Percentiles rank a stretch among this genome's conserved stretches.
These are phyloP conservation scores for Populus nigra DNA, from an alignment of 345 rosid genomes.

Conservation along the genomic window DNA sequence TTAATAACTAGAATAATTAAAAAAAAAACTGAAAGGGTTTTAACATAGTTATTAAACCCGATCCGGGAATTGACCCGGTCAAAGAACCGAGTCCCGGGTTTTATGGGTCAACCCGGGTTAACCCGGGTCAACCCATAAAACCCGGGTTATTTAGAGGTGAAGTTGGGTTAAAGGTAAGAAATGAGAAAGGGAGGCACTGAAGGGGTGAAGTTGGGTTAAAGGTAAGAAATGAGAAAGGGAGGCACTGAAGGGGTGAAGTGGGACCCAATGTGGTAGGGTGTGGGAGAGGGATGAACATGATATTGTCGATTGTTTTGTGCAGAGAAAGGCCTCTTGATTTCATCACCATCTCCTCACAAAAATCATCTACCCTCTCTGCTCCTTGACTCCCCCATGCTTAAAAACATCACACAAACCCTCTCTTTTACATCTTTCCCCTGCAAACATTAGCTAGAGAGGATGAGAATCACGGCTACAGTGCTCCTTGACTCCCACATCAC, in stretches of 20 bases:
- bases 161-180: constrained; percentile 27
- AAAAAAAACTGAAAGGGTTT: too few species aligned
- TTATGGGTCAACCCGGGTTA: too few species aligned
- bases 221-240: constrained; percentile 12
- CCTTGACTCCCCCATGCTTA: constrained; percentile 31
- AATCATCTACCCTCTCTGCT: constrained; percentile 44
- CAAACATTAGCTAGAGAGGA: too few species aligned
- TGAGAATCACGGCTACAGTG: too few species aligned
- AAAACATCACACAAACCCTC: constrained; percentile 83
- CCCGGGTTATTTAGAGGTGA: constrained; percentile 26
- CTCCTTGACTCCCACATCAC: not conserved
- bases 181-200: not conserved
- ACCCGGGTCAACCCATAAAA: too few species aligned
- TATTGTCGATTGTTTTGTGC: constrained; percentile 82
- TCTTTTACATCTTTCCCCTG: constrained; percentile 32
- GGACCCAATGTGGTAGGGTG: constrained; percentile 63
- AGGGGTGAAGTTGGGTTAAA: constrained; percentile 9
- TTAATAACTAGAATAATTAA: too few species aligned
- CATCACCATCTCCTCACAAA: constrained; percentile 3
- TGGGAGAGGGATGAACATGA: constrained; percentile 91
- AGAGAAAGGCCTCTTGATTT: not conserved
- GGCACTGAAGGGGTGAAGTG: constrained; percentile 54
- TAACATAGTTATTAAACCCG: too few species aligned
- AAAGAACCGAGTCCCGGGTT: too few species aligned
- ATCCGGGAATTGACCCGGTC: too few species aligned